Conservation (phyloP, 352 stramenopile genomes). For the Globisporangium mamillatum region DNA sequence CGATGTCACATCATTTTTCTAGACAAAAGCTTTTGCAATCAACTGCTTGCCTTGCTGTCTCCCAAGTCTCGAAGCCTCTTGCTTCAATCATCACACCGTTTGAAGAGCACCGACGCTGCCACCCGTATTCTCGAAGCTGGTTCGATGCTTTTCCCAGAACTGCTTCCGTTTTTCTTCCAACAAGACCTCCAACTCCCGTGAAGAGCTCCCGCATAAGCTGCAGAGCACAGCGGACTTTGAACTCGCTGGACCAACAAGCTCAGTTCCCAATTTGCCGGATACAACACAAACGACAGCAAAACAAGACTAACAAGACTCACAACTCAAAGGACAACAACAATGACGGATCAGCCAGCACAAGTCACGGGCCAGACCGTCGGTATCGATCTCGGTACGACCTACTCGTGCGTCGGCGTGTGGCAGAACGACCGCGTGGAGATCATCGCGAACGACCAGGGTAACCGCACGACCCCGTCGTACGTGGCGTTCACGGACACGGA, state of each 20-base stretch:
- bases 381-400: slow-evolving; percentile 98
- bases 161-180: too few relatives aligned
- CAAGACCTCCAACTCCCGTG: too few relatives aligned
- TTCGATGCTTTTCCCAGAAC: too few relatives aligned
- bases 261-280: slow-evolving; percentile 28
- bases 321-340: slow-evolving; percentile 6
- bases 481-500: slow-evolving; percentile 38
- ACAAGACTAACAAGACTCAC: slow-evolving; percentile 16
- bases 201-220: too few relatives aligned
- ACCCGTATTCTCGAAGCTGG: too few relatives aligned
- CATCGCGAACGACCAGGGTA: slow-evolving; percentile 95
- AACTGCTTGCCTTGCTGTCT: too few relatives aligned
- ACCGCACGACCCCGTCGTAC: slow-evolving; percentile 94
- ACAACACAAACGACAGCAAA: slow-evolving; percentile 21
- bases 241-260: neutral
- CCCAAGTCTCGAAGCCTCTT: too few relatives aligned
- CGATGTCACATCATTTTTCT: too few relatives aligned
- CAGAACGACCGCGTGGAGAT: slow-evolving; percentile 93
- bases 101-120: too few relatives aligned
- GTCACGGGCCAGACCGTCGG: slow-evolving; percentile 63
- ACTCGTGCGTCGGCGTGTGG: slow-evolving; percentile 97
- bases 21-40: too few relatives aligned
- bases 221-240: neutral
- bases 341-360: slow-evolving; percentile 22
- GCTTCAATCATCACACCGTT: too few relatives aligned